Percentiles rank a stretch among this genome's conserved stretches.
phyloP scores from a whole-genome alignment of 1,139 yeast species.

The Yamadazyma kanchanaburiensis region DNA sequence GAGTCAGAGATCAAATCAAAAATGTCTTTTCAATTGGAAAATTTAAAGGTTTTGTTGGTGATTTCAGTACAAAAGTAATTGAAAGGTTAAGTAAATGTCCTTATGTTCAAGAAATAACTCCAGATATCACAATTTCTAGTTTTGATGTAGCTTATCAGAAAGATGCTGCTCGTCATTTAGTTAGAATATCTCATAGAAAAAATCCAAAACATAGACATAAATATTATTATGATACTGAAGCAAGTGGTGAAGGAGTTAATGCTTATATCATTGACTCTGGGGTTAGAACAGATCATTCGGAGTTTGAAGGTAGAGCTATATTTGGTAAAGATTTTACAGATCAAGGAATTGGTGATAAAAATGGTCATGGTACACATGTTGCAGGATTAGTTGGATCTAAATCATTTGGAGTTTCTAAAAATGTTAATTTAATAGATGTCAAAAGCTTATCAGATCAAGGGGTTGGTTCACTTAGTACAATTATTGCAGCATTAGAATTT shows the following conservation, averaged over 20 bases:
- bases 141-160: slow-evolving; percentile 30
- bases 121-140: slow-evolving; percentile 53
- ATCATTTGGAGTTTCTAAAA: slow-evolving; percentile 78
- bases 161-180: slow-evolving; percentile 68
- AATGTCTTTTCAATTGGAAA: slow-evolving; percentile 55
- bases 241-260: slow-evolving; percentile 43
- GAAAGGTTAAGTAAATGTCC: slow-evolving; percentile 47
- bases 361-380: slow-evolving; percentile 86
- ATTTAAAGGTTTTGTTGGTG: slow-evolving; percentile 63
- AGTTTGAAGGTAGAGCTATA: slow-evolving; percentile 61
- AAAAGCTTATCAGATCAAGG: slow-evolving; percentile 66
- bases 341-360: slow-evolving; percentile 59
- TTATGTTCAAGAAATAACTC: slow-evolving; percentile 54
- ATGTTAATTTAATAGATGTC: slow-evolving; percentile 59
- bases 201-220: slow-evolving; percentile 21
- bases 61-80: slow-evolving; percentile 47
- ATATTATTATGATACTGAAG: slow-evolving; percentile 24
- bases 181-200: slow-evolving; percentile 54
- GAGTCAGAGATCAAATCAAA: slow-evolving; percentile 43
- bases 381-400: slow-evolving; percentile 84
- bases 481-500: slow-evolving; percentile 68
- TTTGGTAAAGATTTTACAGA: slow-evolving; percentile 60
- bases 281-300: slow-evolving; percentile 52
- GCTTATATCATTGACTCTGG: slow-evolving; percentile 88
- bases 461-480: slow-evolving; percentile 63